Evolutionary conservation across 495 filamentous ascomycete genomes (phyloP), one percentile per base, ranked within the genome.

Genomic region (Tuber aestivum): DNA sequence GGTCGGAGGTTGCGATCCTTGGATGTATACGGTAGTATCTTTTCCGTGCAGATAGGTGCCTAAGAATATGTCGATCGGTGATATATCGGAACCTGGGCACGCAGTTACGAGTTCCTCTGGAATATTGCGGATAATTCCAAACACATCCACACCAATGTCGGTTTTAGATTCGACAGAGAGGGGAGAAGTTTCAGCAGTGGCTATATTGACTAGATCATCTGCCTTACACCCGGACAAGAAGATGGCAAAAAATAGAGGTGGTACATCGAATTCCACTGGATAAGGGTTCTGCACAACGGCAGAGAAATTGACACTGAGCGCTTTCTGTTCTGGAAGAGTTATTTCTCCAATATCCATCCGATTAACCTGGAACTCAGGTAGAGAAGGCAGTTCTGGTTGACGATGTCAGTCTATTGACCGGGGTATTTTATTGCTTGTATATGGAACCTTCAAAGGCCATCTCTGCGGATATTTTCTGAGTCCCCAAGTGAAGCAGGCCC

Each of bases 11-110:
- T 89, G 87, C 38, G 92, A 91, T 41, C 95, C 94, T 72, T 89
- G 91, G 48, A 97, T 89, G 82, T 92, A 95, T 10, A 98, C 86
- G 0, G 89, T 94, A 3, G 90, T 92, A 45, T 90, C 86, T 40
- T 91, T 85, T 61, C 94, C 94, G 75, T 92, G 88, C 71, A 97
- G 89, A 83, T 95, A 99, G 74, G 89, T 89, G 23, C 88, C 89
- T 41, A 99, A 87, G 27, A 99, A 85, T n/a, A 88, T 85, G 81
- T 99, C 95, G 72, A 99, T 86, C 1, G 95, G 95, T 0, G 95
- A 97, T 20, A 88, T 89, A 27, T 90, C 84, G 14, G 89, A 89
- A 69, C 90, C 86, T 0, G 95, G 95, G 77, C 95, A 99, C 35
- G 85, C 85, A 10, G 84, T 86, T 16, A 89, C 92, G 41, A 99